Base-by-base conservation (phyloP, 23 red algal genomes). In the Cyanidioschyzon merolae region DNA sequence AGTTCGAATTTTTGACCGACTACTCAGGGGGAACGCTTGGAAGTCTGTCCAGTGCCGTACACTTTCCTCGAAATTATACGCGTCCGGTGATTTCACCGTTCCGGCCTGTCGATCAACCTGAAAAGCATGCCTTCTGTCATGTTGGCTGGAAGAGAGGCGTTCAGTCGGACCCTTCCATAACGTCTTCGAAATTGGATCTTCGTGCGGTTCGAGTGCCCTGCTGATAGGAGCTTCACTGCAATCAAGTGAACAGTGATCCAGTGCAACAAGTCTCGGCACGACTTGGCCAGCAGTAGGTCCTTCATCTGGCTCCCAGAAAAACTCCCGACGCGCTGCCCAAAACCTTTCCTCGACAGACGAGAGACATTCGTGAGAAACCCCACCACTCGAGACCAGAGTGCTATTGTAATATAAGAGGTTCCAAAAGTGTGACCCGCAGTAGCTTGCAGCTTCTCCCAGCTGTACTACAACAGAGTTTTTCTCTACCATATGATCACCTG, bases 361-460 rank as follows among this genome's bases (percentile, higher is more conserved):
- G n/a, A n/a, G n/a, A n/a, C n/a, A n/a, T n/a, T n/a, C n/a, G n/a
- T n/a, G n/a, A n/a, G n/a, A n/a, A n/a, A n/a, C n/a, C n/a, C n/a
- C n/a, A n/a, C n/a, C n/a, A n/a, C n/a, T n/a, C n/a, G n/a, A n/a
- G n/a, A n/a, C n/a, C n/a, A n/a, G n/a, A n/a, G n/a, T n/a, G n/a
- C n/a, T n/a, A n/a, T n/a, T n/a, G n/a, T n/a, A n/a, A n/a, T 86
- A 79, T 2, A 77, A 58, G 25, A 92, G 76, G 59, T 92, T 92
- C 89, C 89, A 92, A 50, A 83, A 92, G 80, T 92, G 89, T 51
- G 89, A 50, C 17, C 83, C 83, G 0, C 84, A 57, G 58, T 80
- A 86, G 57, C 83, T 92, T 1, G 89, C 77, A 27, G 68, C 39
- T 1, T 75, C 79, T 37, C 89, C 89, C 18, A 92, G 38, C 40